These are phyloP conservation scores for Ampelocalamus luodianensis DNA, from an alignment of 176 grass and related monocot species.

Conservation along the genomic window DNA sequence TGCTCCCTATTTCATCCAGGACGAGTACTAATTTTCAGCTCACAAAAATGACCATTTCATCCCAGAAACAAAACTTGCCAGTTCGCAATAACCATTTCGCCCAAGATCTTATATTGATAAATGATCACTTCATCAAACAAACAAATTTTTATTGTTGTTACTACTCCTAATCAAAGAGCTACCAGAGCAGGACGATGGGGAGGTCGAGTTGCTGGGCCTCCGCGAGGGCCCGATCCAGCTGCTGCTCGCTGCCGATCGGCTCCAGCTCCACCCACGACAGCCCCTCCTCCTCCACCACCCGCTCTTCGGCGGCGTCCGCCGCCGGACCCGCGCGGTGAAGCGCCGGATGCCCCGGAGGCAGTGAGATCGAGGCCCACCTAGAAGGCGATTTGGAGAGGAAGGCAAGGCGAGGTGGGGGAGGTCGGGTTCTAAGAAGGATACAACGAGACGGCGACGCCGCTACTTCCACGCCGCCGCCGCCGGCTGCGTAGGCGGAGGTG, in stretches of 20 bases:
- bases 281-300: slow-evolving; percentile 39
- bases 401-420: background rate
- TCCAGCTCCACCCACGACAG: slow-evolving; percentile 64
- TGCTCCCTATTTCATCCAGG: background rate
- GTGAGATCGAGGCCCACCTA: slow-evolving; percentile 37
- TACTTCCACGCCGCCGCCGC: background rate
- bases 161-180: background rate
- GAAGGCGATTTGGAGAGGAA: slow-evolving; percentile 33
- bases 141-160: background rate
- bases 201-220: slow-evolving; percentile 66
- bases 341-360: slow-evolving; percentile 2
- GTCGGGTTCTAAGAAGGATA: background rate
- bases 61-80: background rate
- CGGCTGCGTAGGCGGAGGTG: slow-evolving; percentile 20
- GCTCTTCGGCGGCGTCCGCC: slow-evolving; percentile 29
- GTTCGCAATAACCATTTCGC: background rate
- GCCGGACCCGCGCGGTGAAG: slow-evolving; percentile 20
- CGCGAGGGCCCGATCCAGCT: slow-evolving; percentile 64
- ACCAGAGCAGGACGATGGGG: slow-evolving; percentile 79
- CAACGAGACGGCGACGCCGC: slow-evolving; percentile 4
- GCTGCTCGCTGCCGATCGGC: slow-evolving; percentile 68
- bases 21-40: background rate
- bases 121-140: background rate
- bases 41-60: background rate
- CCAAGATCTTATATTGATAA: background rate